These are phyloP conservation scores for Backusella sp. DNA, from an alignment of 192 early-diverging fungal species.

Conservation along the genomic window DNA sequence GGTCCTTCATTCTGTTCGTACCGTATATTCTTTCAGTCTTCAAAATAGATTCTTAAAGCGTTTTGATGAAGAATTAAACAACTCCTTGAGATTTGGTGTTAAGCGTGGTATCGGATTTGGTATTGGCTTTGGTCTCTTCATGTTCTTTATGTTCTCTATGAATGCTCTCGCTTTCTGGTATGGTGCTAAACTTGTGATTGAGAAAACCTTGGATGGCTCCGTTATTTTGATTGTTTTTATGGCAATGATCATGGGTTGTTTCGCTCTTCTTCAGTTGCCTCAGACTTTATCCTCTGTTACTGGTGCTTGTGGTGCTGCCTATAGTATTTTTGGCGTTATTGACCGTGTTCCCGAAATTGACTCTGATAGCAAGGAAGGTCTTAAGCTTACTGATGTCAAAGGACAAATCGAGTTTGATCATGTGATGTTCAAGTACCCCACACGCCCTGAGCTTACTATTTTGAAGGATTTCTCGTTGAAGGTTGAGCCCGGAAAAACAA, in stretches of 20 bases:
- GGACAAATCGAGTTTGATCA: slow-evolving; percentile 72
- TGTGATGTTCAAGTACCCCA: slow-evolving; percentile 82
- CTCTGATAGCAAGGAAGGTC: slow-evolving; percentile 43
- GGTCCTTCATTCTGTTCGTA: slow-evolving; percentile 76
- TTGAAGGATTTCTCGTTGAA: slow-evolving; percentile 68
- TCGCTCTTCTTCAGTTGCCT: slow-evolving; percentile 45
- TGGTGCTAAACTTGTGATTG: slow-evolving; percentile 58
- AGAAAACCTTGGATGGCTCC: slow-evolving; percentile 37
- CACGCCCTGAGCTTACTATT: slow-evolving; percentile 74
- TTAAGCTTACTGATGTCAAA: slow-evolving; percentile 39
- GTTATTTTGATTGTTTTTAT: slow-evolving; percentile 82
- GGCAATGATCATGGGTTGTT: slow-evolving; percentile 73
- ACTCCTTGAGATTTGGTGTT: slow-evolving; percentile 60
- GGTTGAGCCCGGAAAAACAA: slow-evolving; percentile 69
- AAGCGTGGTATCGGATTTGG: slow-evolving; percentile 61
- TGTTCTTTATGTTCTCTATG: slow-evolving; percentile 65
- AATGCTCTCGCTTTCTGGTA: slow-evolving; percentile 85
- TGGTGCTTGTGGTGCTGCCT: slow-evolving; percentile 74
- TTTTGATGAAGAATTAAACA: slow-evolving; percentile 58
- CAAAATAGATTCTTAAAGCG: slow-evolving; percentile 64
- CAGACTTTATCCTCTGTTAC: slow-evolving; percentile 68
- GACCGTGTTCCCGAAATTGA: slow-evolving; percentile 81
- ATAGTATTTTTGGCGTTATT: slow-evolving; percentile 74
- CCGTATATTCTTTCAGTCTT: slow-evolving; percentile 80
- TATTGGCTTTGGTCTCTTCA: slow-evolving; percentile 63